phyloP scores from a whole-genome alignment of 2,329 filamentous ascomycete genomes.

The Dactylella cylindrospora region DNA sequence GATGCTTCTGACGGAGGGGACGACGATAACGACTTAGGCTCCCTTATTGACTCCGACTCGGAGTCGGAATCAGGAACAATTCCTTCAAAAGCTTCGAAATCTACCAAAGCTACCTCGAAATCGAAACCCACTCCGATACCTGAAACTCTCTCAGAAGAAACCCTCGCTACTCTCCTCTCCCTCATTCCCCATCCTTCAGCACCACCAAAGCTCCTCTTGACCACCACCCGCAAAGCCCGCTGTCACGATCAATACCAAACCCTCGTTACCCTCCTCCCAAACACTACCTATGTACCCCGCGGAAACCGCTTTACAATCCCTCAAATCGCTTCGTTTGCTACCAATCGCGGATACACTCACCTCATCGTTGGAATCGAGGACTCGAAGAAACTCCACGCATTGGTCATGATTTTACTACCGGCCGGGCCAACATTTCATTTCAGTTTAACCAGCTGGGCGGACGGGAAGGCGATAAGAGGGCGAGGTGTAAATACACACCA shows the following conservation, averaged over 20 bases:
- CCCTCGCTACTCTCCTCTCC: conserved; percentile 61
- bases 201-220: conserved; percentile 83
- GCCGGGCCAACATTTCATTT: conserved; percentile 90
- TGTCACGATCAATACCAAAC: conserved; percentile 80
- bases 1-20: conserved; percentile 55
- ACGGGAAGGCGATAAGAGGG: conserved; percentile 81
- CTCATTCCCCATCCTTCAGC: conserved; percentile 56
- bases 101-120: conserved; percentile 59
- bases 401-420: conserved; percentile 83
- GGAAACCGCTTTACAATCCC: conserved; percentile 87
- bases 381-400: conserved; percentile 75
- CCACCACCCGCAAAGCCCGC: conserved; percentile 83
- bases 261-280: conserved; percentile 79
- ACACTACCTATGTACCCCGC: conserved; percentile 76
- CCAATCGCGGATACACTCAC: conserved; percentile 70
- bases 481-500: conserved; percentile 89
- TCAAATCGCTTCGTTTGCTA: conserved; percentile 84
- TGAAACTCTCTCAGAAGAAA: conserved; percentile 63
- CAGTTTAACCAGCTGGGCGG: conserved; percentile 83
- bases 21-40: conserved; percentile 66
- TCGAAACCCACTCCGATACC: conserved; percentile 64
- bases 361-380: conserved; percentile 87
- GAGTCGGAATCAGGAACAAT: conserved; percentile 50
- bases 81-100: conserved; percentile 46
- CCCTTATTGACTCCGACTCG: conserved; percentile 71